phyloP scores from a whole-genome alignment of 202 grass and related monocot species.

The Dendrocalamus latiflorus region DNA sequence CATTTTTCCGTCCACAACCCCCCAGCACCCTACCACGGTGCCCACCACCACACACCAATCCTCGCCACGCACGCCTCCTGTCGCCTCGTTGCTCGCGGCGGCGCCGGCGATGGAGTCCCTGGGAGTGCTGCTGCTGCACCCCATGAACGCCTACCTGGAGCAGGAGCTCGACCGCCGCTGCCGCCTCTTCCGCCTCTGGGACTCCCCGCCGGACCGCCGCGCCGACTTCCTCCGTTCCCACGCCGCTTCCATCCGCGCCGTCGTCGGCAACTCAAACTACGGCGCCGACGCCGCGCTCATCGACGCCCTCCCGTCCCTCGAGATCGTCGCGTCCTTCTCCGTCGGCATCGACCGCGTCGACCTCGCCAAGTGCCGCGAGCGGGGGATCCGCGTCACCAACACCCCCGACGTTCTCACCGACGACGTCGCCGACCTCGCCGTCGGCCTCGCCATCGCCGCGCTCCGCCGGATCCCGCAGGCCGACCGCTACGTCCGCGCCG shows the following conservation, averaged over 20 bases:
- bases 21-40: no score
- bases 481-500: constrained; percentile 67
- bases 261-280: constrained; percentile 46
- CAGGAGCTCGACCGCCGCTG: constrained; percentile 60
- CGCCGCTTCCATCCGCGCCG: constrained; percentile 57
- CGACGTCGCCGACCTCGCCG: constrained; percentile 91
- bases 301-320: constrained; percentile 61
- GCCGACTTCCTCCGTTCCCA: constrained; percentile 47
- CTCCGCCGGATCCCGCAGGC: constrained; percentile 59
- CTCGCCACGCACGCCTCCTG: background rate
- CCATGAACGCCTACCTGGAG: constrained; percentile 71
- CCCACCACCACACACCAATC: no score
- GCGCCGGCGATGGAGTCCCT: constrained; percentile 52
- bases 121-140: constrained; percentile 58
- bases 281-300: constrained; percentile 60
- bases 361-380: constrained; percentile 66
- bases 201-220: constrained; percentile 35
- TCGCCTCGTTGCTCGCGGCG: background rate
- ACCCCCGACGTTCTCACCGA: constrained; percentile 98
- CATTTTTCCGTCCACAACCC: no score
- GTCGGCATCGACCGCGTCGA: constrained; percentile 91
- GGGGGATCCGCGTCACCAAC: constrained; percentile 80
- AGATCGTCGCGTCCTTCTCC: constrained; percentile 93
- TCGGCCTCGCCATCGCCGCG: constrained; percentile 65
- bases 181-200: constrained; percentile 73